Base-by-base conservation (phyloP, 768 basidiomycete species). In the Boletus reticulatus region DNA sequence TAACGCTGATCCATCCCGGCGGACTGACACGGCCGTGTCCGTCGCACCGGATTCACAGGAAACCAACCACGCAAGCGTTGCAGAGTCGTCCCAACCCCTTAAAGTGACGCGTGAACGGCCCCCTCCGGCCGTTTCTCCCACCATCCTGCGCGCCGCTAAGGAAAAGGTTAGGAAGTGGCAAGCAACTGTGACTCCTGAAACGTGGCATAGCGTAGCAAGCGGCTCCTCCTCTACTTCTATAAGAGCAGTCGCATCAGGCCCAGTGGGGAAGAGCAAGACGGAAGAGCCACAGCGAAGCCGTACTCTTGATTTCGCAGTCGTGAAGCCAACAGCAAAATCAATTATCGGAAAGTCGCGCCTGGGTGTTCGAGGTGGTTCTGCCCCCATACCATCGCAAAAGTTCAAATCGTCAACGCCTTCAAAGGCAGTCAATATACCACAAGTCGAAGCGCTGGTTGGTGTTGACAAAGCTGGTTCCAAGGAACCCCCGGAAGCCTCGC, bases 241-340 rank as follows among this genome's bases (percentile, higher is more conserved):
- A 37, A 46, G 49, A 45, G 45, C 57, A 43, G 45, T 47, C 34
- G 41, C 22, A 13, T 17, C 19, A n/a, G 10, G 29, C 29, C 29
- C 0, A 13, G 36, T 13, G 29, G 29, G 62, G 64, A 71, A 52
- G 56, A 65, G 29, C 29, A 66, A 65, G 36, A 49, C 65, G 27
- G 41, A 52, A 41, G 43, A 13, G 22, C 51, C 36, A 20, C 62
- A 67, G 46, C 62, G 59, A 16, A 59, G 41, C 14, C 56, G 56
- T 20, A 69, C 78, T 1, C 68, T 81, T 19, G 71, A 69, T 3
- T 82, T 82, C 53, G 66, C 73, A 8, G 80, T 80, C 20, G 68
- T 76, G 42, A 82, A 82, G 54, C 71, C 72, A 6, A 48, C 60
- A 24, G 71, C 63, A 29, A 58, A 62, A 43, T 63, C 46, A 16